Percentiles rank a stretch among this genome's conserved stretches.
Evolutionary conservation across 441 rosid genomes (phyloP).

Genomic region (Capsella rubella): DNA sequence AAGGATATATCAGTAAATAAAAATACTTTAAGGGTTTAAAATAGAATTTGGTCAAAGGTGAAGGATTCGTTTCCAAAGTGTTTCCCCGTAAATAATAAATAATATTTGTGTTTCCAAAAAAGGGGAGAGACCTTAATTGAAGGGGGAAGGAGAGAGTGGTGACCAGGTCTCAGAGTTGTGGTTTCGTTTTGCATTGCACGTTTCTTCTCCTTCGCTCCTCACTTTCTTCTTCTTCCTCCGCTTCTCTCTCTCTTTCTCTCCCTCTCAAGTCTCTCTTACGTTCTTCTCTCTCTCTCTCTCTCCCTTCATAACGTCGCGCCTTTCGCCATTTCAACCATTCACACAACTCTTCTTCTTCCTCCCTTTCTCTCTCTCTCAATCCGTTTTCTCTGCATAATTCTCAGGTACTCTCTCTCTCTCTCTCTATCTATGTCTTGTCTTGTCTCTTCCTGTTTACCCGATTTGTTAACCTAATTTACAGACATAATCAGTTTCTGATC

Average conservation of each 20-base stretch:
- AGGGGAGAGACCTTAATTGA: slow-evolving; percentile 8
- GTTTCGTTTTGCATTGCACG: slow-evolving; percentile 46
- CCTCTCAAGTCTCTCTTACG: slow-evolving; percentile 35
- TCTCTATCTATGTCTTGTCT: slow-evolving; percentile 16
- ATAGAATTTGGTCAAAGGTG: neutral
- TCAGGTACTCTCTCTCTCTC: slow-evolving; percentile 20
- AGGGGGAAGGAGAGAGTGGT: slow-evolving; percentile 25
- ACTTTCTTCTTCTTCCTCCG: slow-evolving; percentile 31
- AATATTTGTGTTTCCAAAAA: too few species aligned
- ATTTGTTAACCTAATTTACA: neutral
- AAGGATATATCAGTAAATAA: neutral
- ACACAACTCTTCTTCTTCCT: slow-evolving; percentile 17
- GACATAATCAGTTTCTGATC: slow-evolving; percentile 14
- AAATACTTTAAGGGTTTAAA: neutral
- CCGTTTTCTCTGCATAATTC: slow-evolving; percentile 16
- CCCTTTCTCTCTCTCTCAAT: neutral
- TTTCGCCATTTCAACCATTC: slow-evolving; percentile 27
- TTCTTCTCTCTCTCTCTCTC: slow-evolving; percentile 24
- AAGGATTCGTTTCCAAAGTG: neutral
- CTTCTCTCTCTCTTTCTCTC: slow-evolving; percentile 27
- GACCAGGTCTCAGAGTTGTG: slow-evolving; percentile 40
- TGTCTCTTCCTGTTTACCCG: neutral
- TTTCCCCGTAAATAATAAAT: too few species aligned
- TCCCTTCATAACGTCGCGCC: slow-evolving; percentile 24
- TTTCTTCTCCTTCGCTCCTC: slow-evolving; percentile 14